Evolutionary conservation across 148 eudicot genomes (phyloP), one percentile per base, ranked within the genome.

Genomic region (Rhododendron molle): DNA sequence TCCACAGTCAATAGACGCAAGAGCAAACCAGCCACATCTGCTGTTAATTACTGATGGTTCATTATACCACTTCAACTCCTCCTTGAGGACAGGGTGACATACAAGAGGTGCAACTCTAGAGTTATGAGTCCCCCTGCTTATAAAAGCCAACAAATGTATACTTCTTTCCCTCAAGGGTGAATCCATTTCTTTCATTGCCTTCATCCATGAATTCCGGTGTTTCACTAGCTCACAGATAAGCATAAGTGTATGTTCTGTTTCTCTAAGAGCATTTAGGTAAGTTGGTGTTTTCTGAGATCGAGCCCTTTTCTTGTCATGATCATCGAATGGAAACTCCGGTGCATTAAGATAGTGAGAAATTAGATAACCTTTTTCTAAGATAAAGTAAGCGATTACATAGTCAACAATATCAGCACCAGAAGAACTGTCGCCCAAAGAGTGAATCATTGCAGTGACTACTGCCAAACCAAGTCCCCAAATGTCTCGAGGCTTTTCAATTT

Each of bases 141-240:
- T 93, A 89, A 97, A 97, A 74, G 97, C 95, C 85, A 97, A 89
- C 30, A 94, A 93, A 90, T 95, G 99, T 87, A 97, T 97, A 86
- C 91, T 88, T 87, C 88, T 94, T 85, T 96, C 96, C 86, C 99
- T 91, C 71, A 97, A 89, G 85, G 90, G 94, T 38, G 98, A 90
- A 85, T 93, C 99, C 81, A 88, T 89, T 83, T 91, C 94, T 85
- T 89, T 92, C 90, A 93, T 89, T 86, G 91, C 91, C 88, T 89
- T 97, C 46, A 83, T 88, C 99, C 99, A 97, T 46, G 93, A 91
- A 84, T 83, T 93, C 78, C 90, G 83, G 88, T 94, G 93, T 88
- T 90, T 93, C 3, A 95, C 96, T 43, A 97, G 87, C 77, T 88
- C 90, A 85, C 96, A 92, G 28, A 95, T 88, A 72, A 97, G 91